Percentiles rank a stretch among this genome's conserved stretches.
phyloP scores from a whole-genome alignment of 192 early-diverging fungal species.

The Coemansia sp. region DNA sequence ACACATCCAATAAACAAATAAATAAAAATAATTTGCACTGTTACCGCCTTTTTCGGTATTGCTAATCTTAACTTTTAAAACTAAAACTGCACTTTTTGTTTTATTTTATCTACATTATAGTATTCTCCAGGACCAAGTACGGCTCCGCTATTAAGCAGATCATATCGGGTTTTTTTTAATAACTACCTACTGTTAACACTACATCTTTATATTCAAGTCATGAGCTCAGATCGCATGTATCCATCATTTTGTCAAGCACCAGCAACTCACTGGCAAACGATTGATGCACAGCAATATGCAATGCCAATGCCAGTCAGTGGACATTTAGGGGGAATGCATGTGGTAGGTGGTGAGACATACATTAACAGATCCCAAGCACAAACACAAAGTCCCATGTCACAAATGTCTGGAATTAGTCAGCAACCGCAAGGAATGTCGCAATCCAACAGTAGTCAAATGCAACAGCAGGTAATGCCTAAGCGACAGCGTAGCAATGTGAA shows the following conservation, averaged over 20 bases:
- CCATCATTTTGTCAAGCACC: constrained; percentile 5
- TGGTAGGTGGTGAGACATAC: neutral
- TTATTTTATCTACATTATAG: neutral
- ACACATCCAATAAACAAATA: neutral
- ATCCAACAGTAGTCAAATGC: neutral
- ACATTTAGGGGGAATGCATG: neutral
- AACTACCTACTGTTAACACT: neutral
- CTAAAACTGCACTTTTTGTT: neutral
- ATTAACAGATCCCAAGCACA: neutral
- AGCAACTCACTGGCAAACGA: constrained; percentile 6
- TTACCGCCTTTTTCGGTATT: neutral
- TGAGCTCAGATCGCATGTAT: constrained; percentile 14
- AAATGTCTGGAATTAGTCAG: neutral
- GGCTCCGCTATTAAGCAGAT: neutral
- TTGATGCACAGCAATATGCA: constrained; percentile 5
- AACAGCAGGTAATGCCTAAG: neutral
- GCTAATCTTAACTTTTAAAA: neutral
- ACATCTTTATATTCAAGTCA: constrained; percentile 6
- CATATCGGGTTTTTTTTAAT: neutral
- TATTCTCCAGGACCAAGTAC: neutral
- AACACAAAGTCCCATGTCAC: neutral
- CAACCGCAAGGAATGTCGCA: neutral
- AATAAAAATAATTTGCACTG: neutral
- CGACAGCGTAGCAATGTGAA: neutral
- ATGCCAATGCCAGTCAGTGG: neutral